Conservation (phyloP, 345 rosid species). For the Psidium friedrichsthalianum region DNA sequence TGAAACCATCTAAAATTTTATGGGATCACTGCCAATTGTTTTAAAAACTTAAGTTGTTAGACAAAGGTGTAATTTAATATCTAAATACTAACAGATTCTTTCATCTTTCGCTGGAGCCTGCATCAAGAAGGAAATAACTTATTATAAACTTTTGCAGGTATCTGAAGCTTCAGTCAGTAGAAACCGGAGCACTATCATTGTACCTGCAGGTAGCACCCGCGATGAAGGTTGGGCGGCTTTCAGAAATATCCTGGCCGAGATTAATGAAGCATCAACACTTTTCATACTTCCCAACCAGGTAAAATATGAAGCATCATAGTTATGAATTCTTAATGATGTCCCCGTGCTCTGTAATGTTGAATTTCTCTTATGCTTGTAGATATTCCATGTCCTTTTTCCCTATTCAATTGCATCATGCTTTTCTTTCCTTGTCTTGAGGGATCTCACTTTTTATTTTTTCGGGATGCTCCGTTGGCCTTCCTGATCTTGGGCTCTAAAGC, state of each 20-base stretch:
- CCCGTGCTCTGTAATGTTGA: neutral
- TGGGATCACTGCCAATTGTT: neutral
- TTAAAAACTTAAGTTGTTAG: neutral
- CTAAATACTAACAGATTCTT: neutral
- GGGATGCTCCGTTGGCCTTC: neutral
- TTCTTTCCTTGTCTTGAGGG: neutral
- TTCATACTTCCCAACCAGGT: constrained; percentile 75
- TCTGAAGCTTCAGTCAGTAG: constrained; percentile 96
- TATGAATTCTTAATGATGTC: neutral
- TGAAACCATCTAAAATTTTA: neutral
- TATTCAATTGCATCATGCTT: constrained; percentile 1
- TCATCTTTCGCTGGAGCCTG: neutral
- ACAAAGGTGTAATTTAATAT: neutral
- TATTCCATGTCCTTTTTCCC: constrained; percentile 1
- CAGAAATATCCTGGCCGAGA: constrained; percentile 84
- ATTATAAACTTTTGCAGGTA: constrained; percentile 30
- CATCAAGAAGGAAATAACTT: neutral
- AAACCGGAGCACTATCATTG: constrained; percentile 91
- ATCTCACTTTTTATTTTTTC: neutral
- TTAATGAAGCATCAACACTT: constrained; percentile 73
- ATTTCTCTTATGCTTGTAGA: neutral
- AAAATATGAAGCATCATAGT: neutral
- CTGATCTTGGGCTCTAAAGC: constrained; percentile 8
- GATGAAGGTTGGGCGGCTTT: constrained; percentile 99
- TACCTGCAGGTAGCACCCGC: constrained; percentile 77